These are phyloP conservation scores for Pinus tabuliformis DNA, from an alignment of 75 land plant species.

Conservation along the genomic window DNA sequence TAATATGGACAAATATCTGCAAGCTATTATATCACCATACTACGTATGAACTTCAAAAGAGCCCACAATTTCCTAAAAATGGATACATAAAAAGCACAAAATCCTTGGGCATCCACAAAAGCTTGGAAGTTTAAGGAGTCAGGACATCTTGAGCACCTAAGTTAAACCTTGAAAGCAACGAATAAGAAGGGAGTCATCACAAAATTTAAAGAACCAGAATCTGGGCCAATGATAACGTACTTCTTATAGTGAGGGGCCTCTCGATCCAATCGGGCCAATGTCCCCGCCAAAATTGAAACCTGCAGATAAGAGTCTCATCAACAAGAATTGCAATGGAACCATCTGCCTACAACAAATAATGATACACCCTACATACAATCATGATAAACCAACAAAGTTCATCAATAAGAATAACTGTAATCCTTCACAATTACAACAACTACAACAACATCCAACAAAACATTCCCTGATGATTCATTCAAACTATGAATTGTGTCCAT, in stretches of 20 bases:
- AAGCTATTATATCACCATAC: background rate
- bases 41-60: background rate
- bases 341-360: too few species aligned
- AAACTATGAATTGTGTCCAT: background rate
- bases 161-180: background rate
- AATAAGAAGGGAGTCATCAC: background rate
- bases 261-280: conserved; percentile 92
- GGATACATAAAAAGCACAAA: background rate
- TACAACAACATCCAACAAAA: background rate
- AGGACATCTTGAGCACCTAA: background rate
- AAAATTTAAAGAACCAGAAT: background rate
- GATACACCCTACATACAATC: too few species aligned
- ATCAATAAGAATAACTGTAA: too few species aligned
- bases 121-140: background rate
- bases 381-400: too few species aligned
- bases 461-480: background rate
- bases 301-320: conserved; percentile 17
- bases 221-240: conserved; percentile 21
- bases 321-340: background rate
- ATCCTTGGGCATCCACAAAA: background rate
- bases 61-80: background rate
- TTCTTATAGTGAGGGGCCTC: conserved; percentile 97
- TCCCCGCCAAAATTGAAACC: conserved; percentile 96
- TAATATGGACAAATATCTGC: background rate
- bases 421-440: background rate